Evolutionary conservation across 768 basidiomycete species (phyloP).

Genomic region (Suillus spraguei): DNA sequence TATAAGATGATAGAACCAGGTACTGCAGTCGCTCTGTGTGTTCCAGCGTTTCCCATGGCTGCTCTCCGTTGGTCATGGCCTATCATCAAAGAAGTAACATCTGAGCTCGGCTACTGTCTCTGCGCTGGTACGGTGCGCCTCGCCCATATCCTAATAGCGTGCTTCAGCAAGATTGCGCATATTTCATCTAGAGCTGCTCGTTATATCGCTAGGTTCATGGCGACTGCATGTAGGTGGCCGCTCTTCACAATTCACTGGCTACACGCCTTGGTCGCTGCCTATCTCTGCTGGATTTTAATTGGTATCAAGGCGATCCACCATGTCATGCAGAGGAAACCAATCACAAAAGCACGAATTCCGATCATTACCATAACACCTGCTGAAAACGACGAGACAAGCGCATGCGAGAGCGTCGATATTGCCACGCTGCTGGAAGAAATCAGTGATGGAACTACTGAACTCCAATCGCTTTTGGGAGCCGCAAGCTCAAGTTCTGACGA

Average conservation of each 20-base stretch:
- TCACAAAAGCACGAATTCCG: not conserved
- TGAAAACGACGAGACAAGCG: not conserved
- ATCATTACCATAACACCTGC: slow-evolving; percentile 4
- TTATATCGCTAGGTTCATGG: not conserved
- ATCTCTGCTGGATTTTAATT: not conserved
- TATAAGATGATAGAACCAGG: not conserved
- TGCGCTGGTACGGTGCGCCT: not conserved
- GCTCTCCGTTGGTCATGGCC: not conserved
- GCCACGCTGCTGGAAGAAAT: not conserved
- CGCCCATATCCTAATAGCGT: not conserved
- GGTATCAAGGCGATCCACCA: not conserved
- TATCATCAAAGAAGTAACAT: not conserved
- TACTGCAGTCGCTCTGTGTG: not conserved
- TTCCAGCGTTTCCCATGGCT: not conserved
- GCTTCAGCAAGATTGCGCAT: not conserved
- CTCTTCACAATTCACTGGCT: not conserved
- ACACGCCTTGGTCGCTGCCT: not conserved
- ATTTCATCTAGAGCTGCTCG: not conserved
- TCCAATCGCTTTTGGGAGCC: not conserved
- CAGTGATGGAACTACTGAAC: not conserved
- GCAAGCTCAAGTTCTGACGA: not conserved
- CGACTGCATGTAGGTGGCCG: not conserved
- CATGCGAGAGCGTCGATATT: not conserved
- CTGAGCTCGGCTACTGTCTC: not conserved
- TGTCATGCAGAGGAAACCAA: not conserved